Conservation (phyloP, 495 filamentous ascomycete species). For the Podospora australis region DNA sequence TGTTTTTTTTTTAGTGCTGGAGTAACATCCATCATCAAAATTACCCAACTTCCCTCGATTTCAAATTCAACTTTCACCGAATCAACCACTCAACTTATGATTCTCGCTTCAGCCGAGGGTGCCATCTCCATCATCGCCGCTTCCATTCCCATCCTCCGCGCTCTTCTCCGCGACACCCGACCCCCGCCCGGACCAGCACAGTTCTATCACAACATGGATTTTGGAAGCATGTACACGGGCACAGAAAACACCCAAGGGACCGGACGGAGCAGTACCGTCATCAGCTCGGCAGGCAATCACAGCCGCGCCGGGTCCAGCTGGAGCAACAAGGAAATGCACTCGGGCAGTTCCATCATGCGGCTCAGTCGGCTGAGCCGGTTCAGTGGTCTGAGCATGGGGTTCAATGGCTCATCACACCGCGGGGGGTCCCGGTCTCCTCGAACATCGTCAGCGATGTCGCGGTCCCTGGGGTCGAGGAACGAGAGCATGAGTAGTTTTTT, state of each 20-base stretch:
- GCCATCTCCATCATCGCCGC: constrained; percentile 30
- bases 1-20: constrained; percentile 14
- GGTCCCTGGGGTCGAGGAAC: not conserved
- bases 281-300: constrained; percentile 14
- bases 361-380: constrained; percentile 15
- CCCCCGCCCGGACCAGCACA: constrained; percentile 19
- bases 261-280: constrained; percentile 19
- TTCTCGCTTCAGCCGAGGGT: constrained; percentile 23
- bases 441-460: not conserved
- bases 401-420: not conserved
- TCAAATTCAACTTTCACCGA: constrained; percentile 20
- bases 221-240: constrained; percentile 17
- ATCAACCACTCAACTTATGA: constrained; percentile 21
- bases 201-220: constrained; percentile 20
- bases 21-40: constrained; percentile 22
- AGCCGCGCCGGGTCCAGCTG: constrained; percentile 11
- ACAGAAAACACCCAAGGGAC: constrained; percentile 16
- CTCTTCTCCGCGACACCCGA: constrained; percentile 21
- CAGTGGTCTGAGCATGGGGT: constrained; percentile 18
- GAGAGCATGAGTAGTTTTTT: not conserved
- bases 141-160: constrained; percentile 26
- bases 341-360: not conserved
- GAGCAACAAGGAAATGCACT: constrained; percentile 12
- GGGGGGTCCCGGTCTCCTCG: not conserved
- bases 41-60: constrained; percentile 24